phyloP scores from a whole-genome alignment of 139 green algal species.

The Trebouxia sp. region DNA sequence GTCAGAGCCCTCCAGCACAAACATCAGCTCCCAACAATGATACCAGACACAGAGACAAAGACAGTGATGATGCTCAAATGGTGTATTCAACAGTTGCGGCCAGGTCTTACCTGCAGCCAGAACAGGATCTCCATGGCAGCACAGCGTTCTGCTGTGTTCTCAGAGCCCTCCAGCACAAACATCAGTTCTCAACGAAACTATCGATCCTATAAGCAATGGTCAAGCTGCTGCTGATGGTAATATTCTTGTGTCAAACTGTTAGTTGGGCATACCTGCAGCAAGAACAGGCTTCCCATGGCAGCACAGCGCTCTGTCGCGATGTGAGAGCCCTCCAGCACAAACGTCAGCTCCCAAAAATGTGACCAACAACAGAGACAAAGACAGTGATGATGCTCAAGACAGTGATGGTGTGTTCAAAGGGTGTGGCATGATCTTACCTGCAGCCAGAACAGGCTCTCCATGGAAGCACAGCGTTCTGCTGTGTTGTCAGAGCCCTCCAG shows the following conservation, averaged over 20 bases:
- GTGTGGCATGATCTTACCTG: constrained; percentile 25
- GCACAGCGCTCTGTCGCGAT: constrained; percentile 39
- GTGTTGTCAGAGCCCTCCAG: constrained; percentile 33
- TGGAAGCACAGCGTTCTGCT: constrained; percentile 42
- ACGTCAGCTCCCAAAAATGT: neutral
- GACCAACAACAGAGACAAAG: too few species aligned
- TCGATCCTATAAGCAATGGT: too few species aligned
- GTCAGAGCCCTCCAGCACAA: constrained; percentile 32
- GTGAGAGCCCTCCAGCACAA: constrained; percentile 32
- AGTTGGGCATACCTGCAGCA: constrained; percentile 56
- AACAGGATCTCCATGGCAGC: constrained; percentile 56
- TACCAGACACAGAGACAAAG: too few species aligned
- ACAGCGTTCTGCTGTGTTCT: constrained; percentile 39
- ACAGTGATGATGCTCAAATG: too few species aligned
- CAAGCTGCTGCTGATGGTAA: too few species aligned
- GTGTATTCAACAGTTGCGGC: too few species aligned
- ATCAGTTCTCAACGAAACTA: too few species aligned
- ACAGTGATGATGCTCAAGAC: too few species aligned
- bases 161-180: constrained; percentile 29
- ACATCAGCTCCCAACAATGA: neutral
- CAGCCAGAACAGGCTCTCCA: constrained; percentile 25
- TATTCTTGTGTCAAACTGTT: too few species aligned
- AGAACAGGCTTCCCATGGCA: constrained; percentile 57
- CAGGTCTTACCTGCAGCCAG: constrained; percentile 51
- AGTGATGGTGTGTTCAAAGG: too few species aligned